These are phyloP conservation scores for Fusarium lyarnte DNA, from an alignment of 2,329 filamentous ascomycete genomes.

Conservation along the genomic window DNA sequence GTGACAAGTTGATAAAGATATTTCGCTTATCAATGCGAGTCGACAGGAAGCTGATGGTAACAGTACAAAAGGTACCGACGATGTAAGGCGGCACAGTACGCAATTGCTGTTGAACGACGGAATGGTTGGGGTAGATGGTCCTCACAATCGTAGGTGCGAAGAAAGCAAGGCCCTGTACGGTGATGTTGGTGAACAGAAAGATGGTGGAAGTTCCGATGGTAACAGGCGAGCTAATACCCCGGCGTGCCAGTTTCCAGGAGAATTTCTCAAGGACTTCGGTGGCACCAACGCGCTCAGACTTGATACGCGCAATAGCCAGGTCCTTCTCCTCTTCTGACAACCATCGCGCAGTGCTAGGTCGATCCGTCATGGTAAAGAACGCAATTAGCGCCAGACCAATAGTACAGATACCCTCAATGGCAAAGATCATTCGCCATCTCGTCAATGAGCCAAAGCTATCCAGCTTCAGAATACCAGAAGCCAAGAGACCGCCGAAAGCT, in stretches of 20 bases:
- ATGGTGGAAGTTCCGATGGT: constrained; percentile 63
- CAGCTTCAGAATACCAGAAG: constrained; percentile 6
- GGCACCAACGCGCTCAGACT: constrained; percentile 67
- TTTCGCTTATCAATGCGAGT: constrained; percentile 63
- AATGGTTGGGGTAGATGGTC: constrained; percentile 67
- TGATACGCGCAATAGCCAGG: constrained; percentile 68
- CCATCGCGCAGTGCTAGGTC: constrained; percentile 71
- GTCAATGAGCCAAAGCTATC: background rate
- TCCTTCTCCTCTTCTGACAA: constrained; percentile 69
- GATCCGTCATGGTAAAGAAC: constrained; percentile 68
- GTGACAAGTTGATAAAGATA: constrained; percentile 63
- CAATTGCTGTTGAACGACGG: constrained; percentile 67
- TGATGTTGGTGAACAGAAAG: constrained; percentile 72
- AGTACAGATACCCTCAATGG: constrained; percentile 63
- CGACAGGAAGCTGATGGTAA: constrained; percentile 43
- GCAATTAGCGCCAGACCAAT: background rate
- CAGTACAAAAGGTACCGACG: constrained; percentile 61
- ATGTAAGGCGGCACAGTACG: constrained; percentile 59
- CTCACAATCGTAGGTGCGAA: constrained; percentile 71
- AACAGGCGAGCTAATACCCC: constrained; percentile 52
- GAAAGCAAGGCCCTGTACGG: constrained; percentile 72
- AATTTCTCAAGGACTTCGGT: constrained; percentile 49
- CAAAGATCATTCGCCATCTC: constrained; percentile 53
- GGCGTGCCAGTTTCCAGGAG: constrained; percentile 16
- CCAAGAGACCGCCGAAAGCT: background rate